Evolutionary conservation across 2,329 filamentous ascomycete species (phyloP).

Genomic region (Fragosphaeria purpurea): DNA sequence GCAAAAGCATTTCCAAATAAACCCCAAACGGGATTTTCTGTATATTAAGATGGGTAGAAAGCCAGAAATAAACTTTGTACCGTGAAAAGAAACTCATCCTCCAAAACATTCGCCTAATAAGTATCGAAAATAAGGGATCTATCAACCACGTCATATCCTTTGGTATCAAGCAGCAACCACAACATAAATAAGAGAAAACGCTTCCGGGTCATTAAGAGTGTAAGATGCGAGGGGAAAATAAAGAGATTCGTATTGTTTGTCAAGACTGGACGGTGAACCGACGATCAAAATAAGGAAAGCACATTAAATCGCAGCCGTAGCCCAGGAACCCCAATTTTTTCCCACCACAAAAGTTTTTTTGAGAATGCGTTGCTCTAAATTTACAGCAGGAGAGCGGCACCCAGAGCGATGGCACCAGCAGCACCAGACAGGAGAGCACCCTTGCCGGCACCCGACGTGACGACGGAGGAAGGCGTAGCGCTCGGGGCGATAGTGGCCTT

Average conservation of each 20-base stretch:
- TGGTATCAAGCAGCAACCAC: constrained; percentile 1
- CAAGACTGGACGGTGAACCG: not conserved
- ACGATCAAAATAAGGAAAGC: constrained; percentile 18
- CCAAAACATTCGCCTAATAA: not conserved
- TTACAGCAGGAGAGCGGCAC: constrained; percentile 50
- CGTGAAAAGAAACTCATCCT: not conserved
- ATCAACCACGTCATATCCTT: not conserved
- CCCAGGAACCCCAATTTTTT: constrained; percentile 1
- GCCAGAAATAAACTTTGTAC: not conserved
- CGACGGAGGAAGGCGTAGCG: constrained; percentile 33
- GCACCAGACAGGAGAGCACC: constrained; percentile 46
- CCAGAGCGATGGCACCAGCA: constrained; percentile 50
- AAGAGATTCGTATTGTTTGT: not conserved
- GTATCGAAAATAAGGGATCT: not conserved
- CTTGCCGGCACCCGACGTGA: constrained; percentile 48
- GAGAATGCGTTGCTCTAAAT: constrained; percentile 18
- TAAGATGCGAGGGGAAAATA: not conserved
- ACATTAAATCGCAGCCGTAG: constrained; percentile 25
- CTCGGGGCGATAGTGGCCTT: constrained; percentile 21
- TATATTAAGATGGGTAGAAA: not conserved
- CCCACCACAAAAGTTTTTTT: constrained; percentile 4
- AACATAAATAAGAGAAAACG: not conserved
- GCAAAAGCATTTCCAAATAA: no score
- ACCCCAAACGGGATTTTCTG: not conserved
- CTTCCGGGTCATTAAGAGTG: constrained; percentile 5